Evolutionary conservation across 306 rosid species (phyloP).

Genomic region (Oemleria cerasiformis): DNA sequence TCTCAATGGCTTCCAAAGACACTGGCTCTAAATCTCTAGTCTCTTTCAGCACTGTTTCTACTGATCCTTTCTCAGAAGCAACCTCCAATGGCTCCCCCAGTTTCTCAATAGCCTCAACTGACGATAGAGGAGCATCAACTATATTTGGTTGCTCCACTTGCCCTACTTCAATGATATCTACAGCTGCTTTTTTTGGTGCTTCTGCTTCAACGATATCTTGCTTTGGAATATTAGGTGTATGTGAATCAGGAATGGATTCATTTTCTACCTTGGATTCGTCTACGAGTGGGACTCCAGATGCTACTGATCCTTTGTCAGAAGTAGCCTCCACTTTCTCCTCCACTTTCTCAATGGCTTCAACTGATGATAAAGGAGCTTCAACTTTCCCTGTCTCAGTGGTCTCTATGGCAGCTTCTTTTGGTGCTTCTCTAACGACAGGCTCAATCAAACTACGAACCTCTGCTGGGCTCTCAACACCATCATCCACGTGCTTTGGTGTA

Average conservation of each 20-base stretch:
- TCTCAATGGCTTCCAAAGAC: constrained; percentile 23
- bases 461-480: constrained; percentile 11
- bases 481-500: constrained; percentile 24
- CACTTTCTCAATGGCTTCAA: too few relatives aligned
- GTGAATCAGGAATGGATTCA: constrained; percentile 30
- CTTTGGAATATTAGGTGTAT: constrained; percentile 19
- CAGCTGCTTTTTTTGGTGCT: constrained; percentile 17
- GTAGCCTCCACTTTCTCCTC: too few relatives aligned
- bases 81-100: constrained; percentile 18
- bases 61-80: constrained; percentile 23
- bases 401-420: background rate
- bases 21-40: constrained; percentile 4
- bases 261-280: constrained; percentile 27
- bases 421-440: constrained; percentile 18
- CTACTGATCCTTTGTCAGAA: too few relatives aligned
- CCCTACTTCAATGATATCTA: constrained; percentile 21
- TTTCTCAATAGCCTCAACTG: constrained; percentile 29
- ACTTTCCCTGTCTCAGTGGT: too few relatives aligned
- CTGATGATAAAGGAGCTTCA: too few relatives aligned
- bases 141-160: constrained; percentile 33
- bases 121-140: constrained; percentile 23
- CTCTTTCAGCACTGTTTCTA: constrained; percentile 20
- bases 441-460: constrained; percentile 10
- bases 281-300: constrained; percentile 5
- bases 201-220: constrained; percentile 23